phyloP scores from a whole-genome alignment of 805 yeast genomes.

The Helenozyma baotianmanensis region DNA sequence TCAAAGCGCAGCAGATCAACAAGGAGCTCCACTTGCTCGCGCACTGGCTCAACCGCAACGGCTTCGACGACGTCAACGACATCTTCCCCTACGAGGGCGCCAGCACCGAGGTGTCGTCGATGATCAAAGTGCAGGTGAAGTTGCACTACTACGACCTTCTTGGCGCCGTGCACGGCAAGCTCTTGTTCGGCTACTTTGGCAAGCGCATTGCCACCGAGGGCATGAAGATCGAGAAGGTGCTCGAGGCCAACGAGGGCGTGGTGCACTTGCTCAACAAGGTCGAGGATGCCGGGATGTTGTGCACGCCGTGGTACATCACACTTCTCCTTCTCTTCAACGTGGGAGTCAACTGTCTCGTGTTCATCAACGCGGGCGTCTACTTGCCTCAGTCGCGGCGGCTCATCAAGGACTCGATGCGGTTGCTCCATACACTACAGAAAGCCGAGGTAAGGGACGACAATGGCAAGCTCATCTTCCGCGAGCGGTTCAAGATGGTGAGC shows the following conservation, averaged over 20 bases:
- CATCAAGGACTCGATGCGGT: slow-evolving; percentile 20
- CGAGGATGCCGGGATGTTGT: slow-evolving; percentile 23
- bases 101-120: slow-evolving; percentile 7
- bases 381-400: slow-evolving; percentile 20
- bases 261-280: slow-evolving; percentile 27
- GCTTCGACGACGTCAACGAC: slow-evolving; percentile 25
- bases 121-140: slow-evolving; percentile 33
- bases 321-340: slow-evolving; percentile 42
- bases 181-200: slow-evolving; percentile 30
- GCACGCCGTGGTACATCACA: slow-evolving; percentile 51
- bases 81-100: slow-evolving; percentile 3
- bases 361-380: slow-evolving; percentile 40
- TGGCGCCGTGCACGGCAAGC: slow-evolving; percentile 32
- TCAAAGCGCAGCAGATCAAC: slow-evolving; percentile 29
- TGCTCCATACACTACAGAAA: slow-evolving; percentile 21
- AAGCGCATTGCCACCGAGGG: slow-evolving; percentile 26
- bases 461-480: slow-evolving; percentile 27
- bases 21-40: slow-evolving; percentile 25
- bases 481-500: slow-evolving; percentile 47
- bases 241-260: slow-evolving; percentile 27
- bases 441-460: slow-evolving; percentile 28
- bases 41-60: slow-evolving; percentile 31
- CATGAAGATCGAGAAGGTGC: slow-evolving; percentile 25
- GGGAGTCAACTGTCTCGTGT: slow-evolving; percentile 37
- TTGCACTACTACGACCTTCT: slow-evolving; percentile 37